Conservation (phyloP, 495 filamentous ascomycete genomes). For the Astrocystis sublimbata region DNA sequence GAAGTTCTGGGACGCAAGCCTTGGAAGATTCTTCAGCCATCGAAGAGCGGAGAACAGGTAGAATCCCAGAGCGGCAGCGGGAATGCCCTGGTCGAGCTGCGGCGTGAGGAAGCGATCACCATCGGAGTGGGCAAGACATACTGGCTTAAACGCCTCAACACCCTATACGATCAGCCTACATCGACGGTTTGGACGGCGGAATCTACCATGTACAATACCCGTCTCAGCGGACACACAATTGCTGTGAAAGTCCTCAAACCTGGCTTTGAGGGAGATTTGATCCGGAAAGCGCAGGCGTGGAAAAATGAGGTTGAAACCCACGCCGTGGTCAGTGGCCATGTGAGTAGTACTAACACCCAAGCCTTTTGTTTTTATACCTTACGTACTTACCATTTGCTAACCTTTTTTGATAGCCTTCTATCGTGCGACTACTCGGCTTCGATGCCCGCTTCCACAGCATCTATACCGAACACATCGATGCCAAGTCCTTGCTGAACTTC, state of each 20-base stretch:
- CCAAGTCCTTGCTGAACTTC: background rate
- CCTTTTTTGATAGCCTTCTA: background rate
- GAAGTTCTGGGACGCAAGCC: background rate
- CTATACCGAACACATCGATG: conserved; percentile 2
- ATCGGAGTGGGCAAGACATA: background rate
- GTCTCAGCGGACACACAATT: background rate
- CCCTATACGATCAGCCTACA: background rate
- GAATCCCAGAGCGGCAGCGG: background rate
- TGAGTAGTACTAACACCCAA: background rate
- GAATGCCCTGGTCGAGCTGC: background rate
- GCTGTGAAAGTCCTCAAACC: background rate
- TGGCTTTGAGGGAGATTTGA: background rate
- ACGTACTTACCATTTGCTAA: background rate
- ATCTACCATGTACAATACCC: background rate
- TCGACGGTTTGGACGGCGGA: background rate
- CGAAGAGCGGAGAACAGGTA: background rate
- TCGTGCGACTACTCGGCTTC: background rate
- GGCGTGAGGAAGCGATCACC: background rate
- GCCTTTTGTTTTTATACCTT: background rate
- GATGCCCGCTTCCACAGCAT: conserved; percentile 11
- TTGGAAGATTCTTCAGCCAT: background rate
- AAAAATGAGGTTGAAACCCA: background rate
- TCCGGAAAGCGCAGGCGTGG: background rate
- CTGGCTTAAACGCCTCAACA: conserved; percentile 1
- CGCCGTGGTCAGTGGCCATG: background rate